These are phyloP conservation scores for Hordeum marinum DNA, from an alignment of 176 grass and related monocot genomes.

Conservation along the genomic window DNA sequence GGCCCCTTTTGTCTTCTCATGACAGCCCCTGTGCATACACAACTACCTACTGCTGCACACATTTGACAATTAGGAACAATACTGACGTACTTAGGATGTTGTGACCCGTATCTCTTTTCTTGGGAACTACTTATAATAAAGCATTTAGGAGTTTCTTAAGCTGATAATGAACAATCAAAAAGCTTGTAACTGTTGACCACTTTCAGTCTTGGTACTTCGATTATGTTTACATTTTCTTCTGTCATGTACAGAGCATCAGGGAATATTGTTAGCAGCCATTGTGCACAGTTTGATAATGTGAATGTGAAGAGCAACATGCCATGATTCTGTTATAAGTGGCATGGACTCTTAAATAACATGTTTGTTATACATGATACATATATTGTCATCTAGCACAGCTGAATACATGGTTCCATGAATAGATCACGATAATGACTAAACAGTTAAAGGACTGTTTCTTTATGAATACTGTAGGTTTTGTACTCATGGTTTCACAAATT, in stretches of 20 bases:
- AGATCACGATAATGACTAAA: not conserved
- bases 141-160: not conserved
- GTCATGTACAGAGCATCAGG: not conserved
- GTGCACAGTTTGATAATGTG: not conserved
- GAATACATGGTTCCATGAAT: not conserved
- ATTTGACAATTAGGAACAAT: not conserved
- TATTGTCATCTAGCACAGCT: not conserved
- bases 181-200: not conserved
- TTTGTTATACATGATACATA: not conserved
- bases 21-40: not conserved
- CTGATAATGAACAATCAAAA: not conserved
- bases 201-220: constrained; percentile 5
- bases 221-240: constrained; percentile 1
- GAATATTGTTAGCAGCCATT: not conserved
- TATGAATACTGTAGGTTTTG: not conserved
- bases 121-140: not conserved
- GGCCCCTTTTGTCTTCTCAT: not conserved
- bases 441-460: not conserved
- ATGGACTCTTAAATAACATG: not conserved
- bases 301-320: not conserved
- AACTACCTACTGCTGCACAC: not conserved
- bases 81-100: constrained; percentile 1
- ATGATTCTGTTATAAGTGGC: not conserved
- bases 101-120: not conserved
- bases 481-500: not conserved